Evolutionary conservation across 1,284 basidiomycete genomes (phyloP).

Genomic region (Pseudozyma hubeiensis): DNA sequence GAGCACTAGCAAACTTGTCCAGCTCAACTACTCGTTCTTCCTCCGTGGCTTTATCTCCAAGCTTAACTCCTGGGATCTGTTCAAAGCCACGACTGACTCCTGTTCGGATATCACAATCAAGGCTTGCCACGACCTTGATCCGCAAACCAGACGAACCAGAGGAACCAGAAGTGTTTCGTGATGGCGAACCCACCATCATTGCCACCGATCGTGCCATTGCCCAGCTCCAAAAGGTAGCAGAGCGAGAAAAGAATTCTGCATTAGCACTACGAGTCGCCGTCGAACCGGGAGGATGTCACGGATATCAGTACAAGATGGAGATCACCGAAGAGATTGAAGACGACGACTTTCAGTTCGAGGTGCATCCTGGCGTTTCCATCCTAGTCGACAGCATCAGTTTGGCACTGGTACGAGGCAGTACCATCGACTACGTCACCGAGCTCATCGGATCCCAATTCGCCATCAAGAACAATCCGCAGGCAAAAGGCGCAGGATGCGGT

Average conservation of each 20-base stretch:
- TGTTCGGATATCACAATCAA: slow-evolving; percentile 1
- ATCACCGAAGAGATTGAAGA: slow-evolving; percentile 74
- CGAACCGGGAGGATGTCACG: slow-evolving; percentile 90
- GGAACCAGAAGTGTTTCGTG: slow-evolving; percentile 54
- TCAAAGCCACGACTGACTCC: not conserved
- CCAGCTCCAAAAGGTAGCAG: slow-evolving; percentile 54
- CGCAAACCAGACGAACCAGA: slow-evolving; percentile 60
- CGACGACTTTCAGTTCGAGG: slow-evolving; percentile 80
- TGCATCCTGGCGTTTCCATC: slow-evolving; percentile 71
- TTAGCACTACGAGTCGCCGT: slow-evolving; percentile 81
- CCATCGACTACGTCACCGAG: slow-evolving; percentile 88
- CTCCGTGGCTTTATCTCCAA: not conserved
- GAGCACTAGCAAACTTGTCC: slow-evolving; percentile 8
- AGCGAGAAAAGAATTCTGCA: slow-evolving; percentile 74
- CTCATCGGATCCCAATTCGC: slow-evolving; percentile 88
- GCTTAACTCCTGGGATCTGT: not conserved
- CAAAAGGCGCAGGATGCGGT: slow-evolving; percentile 85
- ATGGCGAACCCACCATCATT: slow-evolving; percentile 53
- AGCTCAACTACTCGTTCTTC: slow-evolving; percentile 6
- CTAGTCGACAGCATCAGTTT: slow-evolving; percentile 85
- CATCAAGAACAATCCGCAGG: slow-evolving; percentile 82
- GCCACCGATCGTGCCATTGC: slow-evolving; percentile 62
- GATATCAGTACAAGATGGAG: slow-evolving; percentile 90
- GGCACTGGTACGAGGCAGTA: slow-evolving; percentile 81
- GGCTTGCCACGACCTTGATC: slow-evolving; percentile 21